phyloP scores from a whole-genome alignment of 352 stramenopile genomes.

The Phytophthora sojae region DNA sequence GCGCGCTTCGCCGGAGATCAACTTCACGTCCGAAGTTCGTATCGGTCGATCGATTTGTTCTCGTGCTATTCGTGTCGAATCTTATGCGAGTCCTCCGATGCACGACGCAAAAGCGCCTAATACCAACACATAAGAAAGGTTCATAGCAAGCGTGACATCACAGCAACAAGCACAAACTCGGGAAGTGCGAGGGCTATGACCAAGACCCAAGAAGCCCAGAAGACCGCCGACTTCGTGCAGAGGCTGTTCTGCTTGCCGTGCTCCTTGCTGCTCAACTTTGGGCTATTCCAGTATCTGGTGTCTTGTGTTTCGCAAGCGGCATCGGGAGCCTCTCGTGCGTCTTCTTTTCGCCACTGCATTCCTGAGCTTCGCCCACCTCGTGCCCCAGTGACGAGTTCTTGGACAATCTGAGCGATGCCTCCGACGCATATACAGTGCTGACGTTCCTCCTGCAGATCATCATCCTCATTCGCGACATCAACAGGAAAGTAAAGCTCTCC shows the following conservation, averaged over 20 bases:
- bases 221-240: background rate
- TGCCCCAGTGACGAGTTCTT: conserved; percentile 12
- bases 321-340: conserved; percentile 2
- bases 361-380: conserved; percentile 21
- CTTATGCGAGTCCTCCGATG: background rate
- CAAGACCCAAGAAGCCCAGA: background rate
- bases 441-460: conserved; percentile 42
- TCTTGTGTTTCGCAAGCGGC: conserved; percentile 19
- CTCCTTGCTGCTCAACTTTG: conserved; percentile 15
- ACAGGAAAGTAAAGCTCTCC: conserved; percentile 23
- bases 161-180: background rate
- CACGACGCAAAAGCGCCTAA: too few relatives aligned
- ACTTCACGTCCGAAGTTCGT: too few relatives aligned
- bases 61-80: background rate
- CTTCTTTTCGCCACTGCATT: conserved; percentile 20
- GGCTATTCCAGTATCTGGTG: conserved; percentile 15
- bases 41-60: background rate
- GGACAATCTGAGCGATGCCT: conserved; percentile 34
- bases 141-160: background rate
- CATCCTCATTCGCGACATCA: conserved; percentile 25
- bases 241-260: conserved; percentile 3
- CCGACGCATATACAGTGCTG: conserved; percentile 27
- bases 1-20: too few relatives aligned
- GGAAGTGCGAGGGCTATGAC: background rate
- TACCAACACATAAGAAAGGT: too few relatives aligned